Evolutionary conservation across 257 asterid genomes (phyloP), one percentile per base, ranked within the genome.

Genomic region (Przewalskia tangutica): DNA sequence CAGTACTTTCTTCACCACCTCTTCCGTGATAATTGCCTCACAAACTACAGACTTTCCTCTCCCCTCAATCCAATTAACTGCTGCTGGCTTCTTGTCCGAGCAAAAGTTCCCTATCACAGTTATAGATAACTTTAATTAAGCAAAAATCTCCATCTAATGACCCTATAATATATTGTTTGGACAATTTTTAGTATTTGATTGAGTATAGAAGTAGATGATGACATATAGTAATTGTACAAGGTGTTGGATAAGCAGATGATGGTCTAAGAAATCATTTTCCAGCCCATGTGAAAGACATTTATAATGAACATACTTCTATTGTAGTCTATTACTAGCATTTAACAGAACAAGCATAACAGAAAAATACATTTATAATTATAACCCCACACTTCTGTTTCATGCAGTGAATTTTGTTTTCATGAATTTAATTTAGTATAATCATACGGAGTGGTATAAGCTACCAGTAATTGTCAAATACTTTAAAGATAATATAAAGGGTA

Each of bases 61-160:
- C 17, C 92, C 92, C 82, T 89, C 92, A 5, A 89, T 89, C 92
- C 92, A 89, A 78, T 89, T 89, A 85, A 89, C 92, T 2, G 92
- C 92, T n/a, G 92, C 84, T 18, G 92, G 88, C 75, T 89, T 89
- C 87, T 89, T 89, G 84, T 89, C 92, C 7, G 92, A 84, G 79
- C 92, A 89, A 77, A 81, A 89, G 83, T 87, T 87, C 50, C 89
- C 90, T 87, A 77, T 67, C 44, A 46, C 23, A 58, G 51, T 23
- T 16, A 10, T 5, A 8, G 50, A 54, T 38, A 18, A 67, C 55
- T 2, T 56, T 12, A 77, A 77, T 77, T 16, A 27, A 18, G 6
- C 77, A 68, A 68, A 63, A 23, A 62, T 27, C 32, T 27, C 32
- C 32, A 27, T 27, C 32, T 27, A 27, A 27, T 27, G 32, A 27